Evolutionary conservation across 768 basidiomycete genomes (phyloP).

Genomic region (Tylopilus intermedius): DNA sequence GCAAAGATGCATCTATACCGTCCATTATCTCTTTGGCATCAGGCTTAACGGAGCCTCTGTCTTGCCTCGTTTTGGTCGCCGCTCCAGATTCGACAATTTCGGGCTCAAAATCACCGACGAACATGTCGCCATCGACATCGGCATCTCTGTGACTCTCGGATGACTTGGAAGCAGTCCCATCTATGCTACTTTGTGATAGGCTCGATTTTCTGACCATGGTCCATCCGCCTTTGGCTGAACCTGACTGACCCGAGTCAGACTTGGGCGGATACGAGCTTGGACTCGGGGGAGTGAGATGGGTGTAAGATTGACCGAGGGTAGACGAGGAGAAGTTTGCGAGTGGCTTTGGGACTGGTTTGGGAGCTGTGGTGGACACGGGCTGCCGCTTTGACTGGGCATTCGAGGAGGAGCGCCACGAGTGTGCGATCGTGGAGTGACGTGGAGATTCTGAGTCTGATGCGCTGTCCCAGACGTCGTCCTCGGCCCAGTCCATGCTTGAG

Average conservation of each 20-base stretch:
- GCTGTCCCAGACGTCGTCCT: constrained; percentile 86
- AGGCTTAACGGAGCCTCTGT: constrained; percentile 49
- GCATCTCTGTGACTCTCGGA: constrained; percentile 39
- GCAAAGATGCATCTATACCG: constrained; percentile 43
- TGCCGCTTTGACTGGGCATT: constrained; percentile 21
- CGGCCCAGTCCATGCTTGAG: constrained; percentile 63
- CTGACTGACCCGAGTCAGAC: constrained; percentile 36
- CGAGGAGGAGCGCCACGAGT: constrained; percentile 37
- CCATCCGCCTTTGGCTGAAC: constrained; percentile 60
- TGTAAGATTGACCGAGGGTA: constrained; percentile 74
- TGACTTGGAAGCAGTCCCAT: constrained; percentile 20
- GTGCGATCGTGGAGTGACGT: constrained; percentile 48
- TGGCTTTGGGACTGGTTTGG: constrained; percentile 52
- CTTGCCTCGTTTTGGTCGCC: constrained; percentile 40
- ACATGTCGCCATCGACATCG: constrained; percentile 74
- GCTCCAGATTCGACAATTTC: constrained; percentile 38
- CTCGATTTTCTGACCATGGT: constrained; percentile 60
- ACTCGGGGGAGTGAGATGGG: constrained; percentile 69
- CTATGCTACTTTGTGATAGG: constrained; percentile 23
- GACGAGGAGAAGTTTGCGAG: constrained; percentile 53
- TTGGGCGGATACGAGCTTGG: constrained; percentile 71
- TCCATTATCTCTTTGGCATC: constrained; percentile 73
- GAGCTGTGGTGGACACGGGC: constrained; percentile 37
- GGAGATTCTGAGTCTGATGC: constrained; percentile 73
- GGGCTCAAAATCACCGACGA: constrained; percentile 69